Base-by-base conservation (phyloP, 2,329 filamentous ascomycete genomes). In the Alternaria metachromatica region DNA sequence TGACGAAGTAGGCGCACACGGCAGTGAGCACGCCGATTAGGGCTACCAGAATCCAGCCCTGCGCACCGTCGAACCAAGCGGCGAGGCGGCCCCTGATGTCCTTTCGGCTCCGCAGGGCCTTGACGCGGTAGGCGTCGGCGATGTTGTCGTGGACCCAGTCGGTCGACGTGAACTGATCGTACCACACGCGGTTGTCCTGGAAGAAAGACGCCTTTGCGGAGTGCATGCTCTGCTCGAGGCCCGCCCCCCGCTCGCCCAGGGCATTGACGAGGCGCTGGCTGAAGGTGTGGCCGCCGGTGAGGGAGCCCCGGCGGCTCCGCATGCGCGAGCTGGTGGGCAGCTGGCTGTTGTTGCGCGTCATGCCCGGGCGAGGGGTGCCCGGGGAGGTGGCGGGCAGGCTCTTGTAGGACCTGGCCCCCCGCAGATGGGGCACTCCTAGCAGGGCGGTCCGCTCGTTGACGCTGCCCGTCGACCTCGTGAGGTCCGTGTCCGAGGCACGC, bases 71-170 rank as follows among this genome's bases (percentile, higher is more conserved):
- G 63, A 96, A 92, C 74, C 92, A 86, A 2, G 92, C 87, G 49
- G 88, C 83, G 13, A 97, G 71, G 51, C 92, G 89, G n/a, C 95
- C 95, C 77, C 90, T 90, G 64, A 97, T 87, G 81, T 95, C 96
- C 78, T 91, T 96, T 53, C 94, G 87, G 72, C 87, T 90, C 54
- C 93, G 89, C 43, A 99, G 85, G 57, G 90, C 90, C 78, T 96
- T 96, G 54, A 96, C 89, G 25, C 96, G 92, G 73, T 94, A 93
- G 10, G 94, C 93, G 81, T 98, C 96, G 74, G 94, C 93, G 71
- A 99, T 97, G 78, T 92, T 94, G 80, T 99, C 96, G 78, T 97
- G 95, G 1, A 99, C 94, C 96, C 96, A 99, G 80, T 99, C 95
- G 59, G 93, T 97, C 7, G 93, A 97, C 6, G 94, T 97, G 76